These are phyloP conservation scores for Phytophthora uliginosa DNA, from an alignment of 352 stramenopile species.

Conservation along the genomic window DNA sequence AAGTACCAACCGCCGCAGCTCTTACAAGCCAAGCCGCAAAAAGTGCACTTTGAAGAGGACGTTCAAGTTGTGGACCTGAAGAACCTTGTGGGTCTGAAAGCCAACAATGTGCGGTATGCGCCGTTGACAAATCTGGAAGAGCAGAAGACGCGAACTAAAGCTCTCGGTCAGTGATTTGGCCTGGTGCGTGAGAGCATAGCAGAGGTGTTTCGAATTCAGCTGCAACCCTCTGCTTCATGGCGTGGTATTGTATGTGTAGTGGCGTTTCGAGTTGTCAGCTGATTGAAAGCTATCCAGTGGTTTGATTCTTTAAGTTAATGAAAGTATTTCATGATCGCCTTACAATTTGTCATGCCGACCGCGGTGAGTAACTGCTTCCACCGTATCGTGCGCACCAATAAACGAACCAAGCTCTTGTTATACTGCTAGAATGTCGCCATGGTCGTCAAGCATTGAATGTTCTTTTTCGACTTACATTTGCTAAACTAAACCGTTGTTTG, in stretches of 20 bases:
- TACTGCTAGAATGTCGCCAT: no score
- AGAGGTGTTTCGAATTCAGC: neutral
- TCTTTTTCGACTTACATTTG: no score
- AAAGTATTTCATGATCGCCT: slow-evolving; percentile 1
- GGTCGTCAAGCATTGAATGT: no score
- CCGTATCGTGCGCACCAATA: neutral
- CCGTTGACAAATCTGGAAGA: slow-evolving; percentile 77
- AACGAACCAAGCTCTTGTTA: no score
- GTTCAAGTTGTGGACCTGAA: slow-evolving; percentile 81
- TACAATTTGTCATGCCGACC: neutral
- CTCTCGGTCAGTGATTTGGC: slow-evolving; percentile 18
- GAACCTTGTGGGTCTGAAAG: slow-evolving; percentile 72
- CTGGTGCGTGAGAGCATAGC: neutral
- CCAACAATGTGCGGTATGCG: slow-evolving; percentile 71
- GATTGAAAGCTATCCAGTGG: slow-evolving; percentile 24
- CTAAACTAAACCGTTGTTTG: no score
- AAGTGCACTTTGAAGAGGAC: slow-evolving; percentile 69
- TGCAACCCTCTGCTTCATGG: neutral
- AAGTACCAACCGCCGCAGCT: slow-evolving; percentile 71
- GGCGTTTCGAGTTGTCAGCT: slow-evolving; percentile 21
- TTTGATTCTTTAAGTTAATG: slow-evolving; percentile 16
- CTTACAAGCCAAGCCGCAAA: slow-evolving; percentile 36
- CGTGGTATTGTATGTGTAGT: slow-evolving; percentile 23
- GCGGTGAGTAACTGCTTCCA: neutral
- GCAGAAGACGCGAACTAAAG: slow-evolving; percentile 12